phyloP scores from a whole-genome alignment of 768 basidiomycete genomes.

The Pleurotus ostreatus region DNA sequence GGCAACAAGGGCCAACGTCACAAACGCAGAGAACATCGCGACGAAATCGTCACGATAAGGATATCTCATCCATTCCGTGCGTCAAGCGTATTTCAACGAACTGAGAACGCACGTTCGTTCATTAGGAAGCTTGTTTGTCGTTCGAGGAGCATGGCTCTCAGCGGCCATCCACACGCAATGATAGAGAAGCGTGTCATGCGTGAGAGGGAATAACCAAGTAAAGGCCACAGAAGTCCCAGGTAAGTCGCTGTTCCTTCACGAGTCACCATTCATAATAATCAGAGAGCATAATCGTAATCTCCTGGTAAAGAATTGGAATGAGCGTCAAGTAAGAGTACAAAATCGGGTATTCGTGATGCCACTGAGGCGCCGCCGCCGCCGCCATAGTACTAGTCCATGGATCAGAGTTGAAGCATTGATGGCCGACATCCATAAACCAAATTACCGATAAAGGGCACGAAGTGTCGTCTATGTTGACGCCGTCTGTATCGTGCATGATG shows the following conservation, averaged over 20 bases:
- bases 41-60: background rate
- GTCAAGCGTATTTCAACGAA: background rate
- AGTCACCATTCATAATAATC: too few species aligned
- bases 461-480: too few species aligned
- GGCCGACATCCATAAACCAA: too few species aligned
- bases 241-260: background rate
- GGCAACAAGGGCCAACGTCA: slow-evolving; percentile 9
- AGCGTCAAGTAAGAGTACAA: too few species aligned
- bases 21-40: background rate
- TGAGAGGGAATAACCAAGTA: background rate
- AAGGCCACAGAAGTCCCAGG: background rate
- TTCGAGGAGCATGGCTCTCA: background rate
- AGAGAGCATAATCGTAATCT: too few species aligned
- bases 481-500: too few species aligned
- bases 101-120: background rate
- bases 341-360: too few species aligned
- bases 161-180: background rate
- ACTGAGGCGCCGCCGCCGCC: too few species aligned
- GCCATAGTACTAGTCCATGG: too few species aligned
- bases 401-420: too few species aligned
- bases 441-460: too few species aligned
- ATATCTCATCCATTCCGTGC: background rate
- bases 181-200: background rate
- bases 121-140: background rate
- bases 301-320: too few species aligned